Percentiles rank a stretch among this genome's conserved stretches.
These are phyloP conservation scores for Chimonanthus praecox DNA, from an alignment of 164 flowering plant genomes.

Conservation along the genomic window DNA sequence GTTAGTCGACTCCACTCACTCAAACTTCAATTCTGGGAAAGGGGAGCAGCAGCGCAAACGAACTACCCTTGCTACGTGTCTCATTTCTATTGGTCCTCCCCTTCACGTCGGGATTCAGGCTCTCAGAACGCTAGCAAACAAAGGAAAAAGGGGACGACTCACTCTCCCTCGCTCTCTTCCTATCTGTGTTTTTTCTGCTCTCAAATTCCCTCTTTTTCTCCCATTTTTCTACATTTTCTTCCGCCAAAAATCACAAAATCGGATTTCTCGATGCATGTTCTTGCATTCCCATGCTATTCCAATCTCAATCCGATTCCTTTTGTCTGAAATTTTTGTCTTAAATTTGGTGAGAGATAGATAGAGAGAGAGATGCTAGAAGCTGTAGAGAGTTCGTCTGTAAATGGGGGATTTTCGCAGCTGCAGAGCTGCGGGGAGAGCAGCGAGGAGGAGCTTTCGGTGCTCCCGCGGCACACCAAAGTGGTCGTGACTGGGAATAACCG, in stretches of 20 bases:
- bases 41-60: background rate
- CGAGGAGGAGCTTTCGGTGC: constrained; percentile 82
- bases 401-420: constrained; percentile 3
- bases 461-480: constrained; percentile 92
- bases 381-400: background rate
- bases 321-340: background rate
- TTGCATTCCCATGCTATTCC: background rate
- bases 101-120: background rate
- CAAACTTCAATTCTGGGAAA: no score
- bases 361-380: background rate
- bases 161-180: background rate
- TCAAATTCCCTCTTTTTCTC: background rate
- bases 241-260: background rate
- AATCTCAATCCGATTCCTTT: background rate
- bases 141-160: background rate
- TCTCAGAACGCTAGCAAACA: background rate
- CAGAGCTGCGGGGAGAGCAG: constrained; percentile 53
- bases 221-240: background rate
- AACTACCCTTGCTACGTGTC: background rate
- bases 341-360: background rate
- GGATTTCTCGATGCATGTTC: background rate
- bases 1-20: background rate
- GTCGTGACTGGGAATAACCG: constrained; percentile 90
- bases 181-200: background rate
- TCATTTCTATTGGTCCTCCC: background rate